Evolutionary conservation across 116 monocot genomes (phyloP).

Genomic region (Zostera marina): DNA sequence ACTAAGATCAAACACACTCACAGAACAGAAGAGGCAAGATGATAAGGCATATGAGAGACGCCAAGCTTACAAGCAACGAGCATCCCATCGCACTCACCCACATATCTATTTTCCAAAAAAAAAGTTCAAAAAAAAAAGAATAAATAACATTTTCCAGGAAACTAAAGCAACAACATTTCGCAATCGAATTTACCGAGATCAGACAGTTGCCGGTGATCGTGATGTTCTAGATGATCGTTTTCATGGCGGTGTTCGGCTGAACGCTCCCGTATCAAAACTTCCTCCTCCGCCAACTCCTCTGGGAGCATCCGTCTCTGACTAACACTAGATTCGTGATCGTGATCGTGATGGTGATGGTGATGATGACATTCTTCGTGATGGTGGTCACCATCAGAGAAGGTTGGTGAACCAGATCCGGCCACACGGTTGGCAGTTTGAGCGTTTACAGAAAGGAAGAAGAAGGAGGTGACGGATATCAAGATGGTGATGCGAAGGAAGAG

Average conservation of each 20-base stretch:
- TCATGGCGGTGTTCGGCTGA: constrained; percentile 20
- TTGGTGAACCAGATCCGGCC: constrained; percentile 7
- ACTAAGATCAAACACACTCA: constrained; percentile 16
- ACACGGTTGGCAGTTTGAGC: not conserved
- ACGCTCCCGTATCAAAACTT: constrained; percentile 48
- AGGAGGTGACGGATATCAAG: constrained; percentile 4
- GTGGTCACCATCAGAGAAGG: constrained; percentile 4
- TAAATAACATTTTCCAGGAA: not conserved
- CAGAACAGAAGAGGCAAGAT: constrained; percentile 70
- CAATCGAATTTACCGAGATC: constrained; percentile 25
- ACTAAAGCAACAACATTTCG: not conserved
- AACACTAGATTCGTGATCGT: constrained; percentile 11
- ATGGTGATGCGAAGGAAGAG: constrained; percentile 41
- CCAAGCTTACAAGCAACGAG: constrained; percentile 92
- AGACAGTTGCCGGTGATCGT: constrained; percentile 19
- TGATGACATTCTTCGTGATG: constrained; percentile 6
- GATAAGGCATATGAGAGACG: constrained; percentile 78
- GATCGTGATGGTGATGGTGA: constrained; percentile 10
- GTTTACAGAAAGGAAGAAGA: constrained; percentile 4
- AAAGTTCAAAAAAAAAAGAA: not conserved
- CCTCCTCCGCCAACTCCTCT: constrained; percentile 91
- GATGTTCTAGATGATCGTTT: constrained; percentile 10
- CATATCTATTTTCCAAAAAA: constrained; percentile 25
- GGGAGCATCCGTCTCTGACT: constrained; percentile 31
- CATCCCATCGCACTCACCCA: constrained; percentile 92